These are phyloP conservation scores for Noccaea caerulescens DNA, from an alignment of 345 rosid genomes.

Conservation along the genomic window DNA sequence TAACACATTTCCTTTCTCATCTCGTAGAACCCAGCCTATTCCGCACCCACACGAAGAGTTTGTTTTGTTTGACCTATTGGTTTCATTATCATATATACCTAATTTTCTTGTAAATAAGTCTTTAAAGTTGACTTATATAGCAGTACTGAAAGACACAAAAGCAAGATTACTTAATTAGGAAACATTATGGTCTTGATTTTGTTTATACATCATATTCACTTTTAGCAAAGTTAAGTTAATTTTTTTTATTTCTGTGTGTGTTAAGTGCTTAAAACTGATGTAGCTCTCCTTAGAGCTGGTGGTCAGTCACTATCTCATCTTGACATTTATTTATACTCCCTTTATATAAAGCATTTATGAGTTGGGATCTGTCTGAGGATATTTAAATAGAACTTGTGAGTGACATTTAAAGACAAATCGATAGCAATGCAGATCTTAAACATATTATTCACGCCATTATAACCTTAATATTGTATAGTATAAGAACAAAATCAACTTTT, in stretches of 20 bases:
- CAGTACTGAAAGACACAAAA: constrained; percentile 12
- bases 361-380: constrained; percentile 7
- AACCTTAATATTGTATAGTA: background rate
- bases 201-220: constrained; percentile 6
- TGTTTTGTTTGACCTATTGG: constrained; percentile 19
- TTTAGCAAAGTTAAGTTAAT: background rate
- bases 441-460: constrained; percentile 1
- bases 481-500: too few species aligned
- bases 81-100: constrained; percentile 21
- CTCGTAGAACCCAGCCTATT: too few species aligned
- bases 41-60: too few species aligned
- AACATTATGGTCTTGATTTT: constrained; percentile 24
- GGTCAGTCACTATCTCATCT: background rate
- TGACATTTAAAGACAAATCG: constrained; percentile 10
- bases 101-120: constrained; percentile 22
- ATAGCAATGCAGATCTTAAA: constrained; percentile 20
- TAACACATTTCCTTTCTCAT: too few species aligned
- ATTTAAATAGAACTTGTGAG: constrained; percentile 1
- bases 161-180: constrained; percentile 2
- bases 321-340: background rate
- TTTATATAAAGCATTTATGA: too few species aligned
- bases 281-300: constrained; percentile 1
- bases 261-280: background rate
- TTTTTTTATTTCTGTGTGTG: background rate
- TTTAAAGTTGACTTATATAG: constrained; percentile 9